Evolutionary conservation across 2,329 filamentous ascomycete genomes (phyloP), one percentile per base, ranked within the genome.

Genomic region (Thelonectria blattea): DNA sequence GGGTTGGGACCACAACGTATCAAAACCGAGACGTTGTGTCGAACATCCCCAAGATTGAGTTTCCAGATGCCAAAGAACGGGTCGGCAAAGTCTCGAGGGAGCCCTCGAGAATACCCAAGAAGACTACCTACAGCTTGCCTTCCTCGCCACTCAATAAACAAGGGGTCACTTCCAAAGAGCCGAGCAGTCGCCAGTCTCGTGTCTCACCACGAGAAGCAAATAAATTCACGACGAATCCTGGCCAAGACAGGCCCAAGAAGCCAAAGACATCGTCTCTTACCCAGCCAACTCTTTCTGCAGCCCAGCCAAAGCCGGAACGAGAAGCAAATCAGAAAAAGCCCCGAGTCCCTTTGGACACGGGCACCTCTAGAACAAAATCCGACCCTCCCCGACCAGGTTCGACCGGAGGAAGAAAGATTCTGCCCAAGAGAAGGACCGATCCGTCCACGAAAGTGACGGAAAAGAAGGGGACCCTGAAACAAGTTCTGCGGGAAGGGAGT

Each of bases 401-500:
- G 14, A 20, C 56, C 15, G 37, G 52, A 47, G 45, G 50, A n/a
- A 64, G 46, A 37, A 66, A 48, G 64, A 65, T 51, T 3, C 49
- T 49, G 4, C 64, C 54, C 56, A 76, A 60, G 67, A 71, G 61
- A 58, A 67, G 64, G 55, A 59, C 60, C 32, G 70, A 59, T 47
- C 71, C 57, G 4, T 41, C 45, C 3, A 42, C 45, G 2, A 66
- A 66, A 58, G 59, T 48, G 1, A 51, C 59, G 10, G 82, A 84
- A 48, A 85, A 81, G 67, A 83, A 75, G 60, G 68, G 73, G 1
- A 74, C 80, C 1, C 72, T 87, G 43, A 80, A 82, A 37, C 80
- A 81, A 55, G 84, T 78, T 3, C 71, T 88, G n/a, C 83, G 77
- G 56, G 83, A 82, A 57, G 77, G 82, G 7, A 76, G 76, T 20